Base-by-base conservation (phyloP, 1,284 basidiomycete genomes). In the Ganoderma lucidum region DNA sequence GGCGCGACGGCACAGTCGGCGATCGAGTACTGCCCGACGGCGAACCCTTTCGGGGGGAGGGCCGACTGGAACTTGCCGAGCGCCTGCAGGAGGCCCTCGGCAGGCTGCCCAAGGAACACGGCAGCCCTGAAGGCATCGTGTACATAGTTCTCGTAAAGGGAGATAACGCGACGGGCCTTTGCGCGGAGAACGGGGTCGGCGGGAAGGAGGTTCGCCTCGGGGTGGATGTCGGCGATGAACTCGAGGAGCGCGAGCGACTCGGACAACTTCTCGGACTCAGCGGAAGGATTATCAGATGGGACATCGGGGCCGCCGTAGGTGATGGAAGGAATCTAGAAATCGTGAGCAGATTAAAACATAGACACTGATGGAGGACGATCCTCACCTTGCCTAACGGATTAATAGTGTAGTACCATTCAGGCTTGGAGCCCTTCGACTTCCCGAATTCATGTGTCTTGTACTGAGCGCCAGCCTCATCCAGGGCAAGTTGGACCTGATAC, bases 231-330 rank as follows among this genome's bases (percentile, higher is more conserved):
- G 14, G 68, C 72, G 59, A 89, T 73, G 78, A 90, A 88, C 75
- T 90, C 88, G 68, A 90, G 79, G 56, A 90, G 81, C 23, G 89
- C 82, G 35, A 85, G 81, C 0, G 87, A 89, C 73, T 91, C 89
- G 28, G 85, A 81, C 63, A 91, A 76, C 76, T 89, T 90, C 63
- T 41, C 64, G n/a, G 69, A 67, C 42, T 69, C 70, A 6, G 67
- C 42, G 1, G 71, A 68, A 17, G 72, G 89, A 19, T 84, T 74
- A 55, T 86, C 85, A 1, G 86, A 82, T 17, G 83, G 75, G 10
- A 82, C 81, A 28, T 81, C 76, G 2, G 88, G 85, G 0, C 88
- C 88, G 35, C 89, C 89, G 65, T 88, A 89, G 0, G 87, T 80
- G 59, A 89, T 76, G 0, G 83, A 84, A 3, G 88, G 89, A n/a